Evolutionary conservation across 495 filamentous ascomycete genomes (phyloP).

Genomic region (Talaromyces thailandensis): DNA sequence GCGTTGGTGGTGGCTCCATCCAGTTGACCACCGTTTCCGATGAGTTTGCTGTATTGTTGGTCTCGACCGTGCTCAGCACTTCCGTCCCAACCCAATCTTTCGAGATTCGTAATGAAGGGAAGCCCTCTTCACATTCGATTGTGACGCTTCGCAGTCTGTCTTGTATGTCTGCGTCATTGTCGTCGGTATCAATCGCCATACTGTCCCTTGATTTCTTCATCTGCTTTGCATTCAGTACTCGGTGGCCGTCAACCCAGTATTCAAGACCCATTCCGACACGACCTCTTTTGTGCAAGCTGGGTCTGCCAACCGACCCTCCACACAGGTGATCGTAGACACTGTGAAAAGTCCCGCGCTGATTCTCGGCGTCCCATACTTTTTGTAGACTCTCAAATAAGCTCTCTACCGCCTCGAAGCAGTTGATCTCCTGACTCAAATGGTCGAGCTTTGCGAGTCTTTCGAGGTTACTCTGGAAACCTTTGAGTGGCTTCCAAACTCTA

Average conservation of each 20-base stretch:
- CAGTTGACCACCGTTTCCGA: slow-evolving; percentile 25
- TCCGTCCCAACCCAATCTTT: slow-evolving; percentile 35
- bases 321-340: slow-evolving; percentile 43
- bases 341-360: slow-evolving; percentile 32
- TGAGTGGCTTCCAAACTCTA: slow-evolving; percentile 48
- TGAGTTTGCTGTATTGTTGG: slow-evolving; percentile 14
- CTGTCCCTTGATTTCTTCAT: slow-evolving; percentile 23
- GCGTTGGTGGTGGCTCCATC: slow-evolving; percentile 43
- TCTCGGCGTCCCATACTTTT: slow-evolving; percentile 43
- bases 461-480: slow-evolving; percentile 70
- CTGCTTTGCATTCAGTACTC: slow-evolving; percentile 30
- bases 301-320: slow-evolving; percentile 55
- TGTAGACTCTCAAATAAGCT: slow-evolving; percentile 68
- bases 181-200: slow-evolving; percentile 27
- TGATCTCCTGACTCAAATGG: slow-evolving; percentile 70
- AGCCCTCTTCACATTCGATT: slow-evolving; percentile 40
- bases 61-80: slow-evolving; percentile 19
- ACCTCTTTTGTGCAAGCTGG: slow-evolving; percentile 64
- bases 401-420: slow-evolving; percentile 82
- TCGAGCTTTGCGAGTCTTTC: slow-evolving; percentile 71
- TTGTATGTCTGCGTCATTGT: slow-evolving; percentile 8
- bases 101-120: slow-evolving; percentile 37
- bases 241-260: slow-evolving; percentile 70
- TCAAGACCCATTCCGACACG: slow-evolving; percentile 71
- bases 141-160: slow-evolving; percentile 26